phyloP scores from a whole-genome alignment of 192 early-diverging fungal species.

The Paraglomus brasilianum region DNA sequence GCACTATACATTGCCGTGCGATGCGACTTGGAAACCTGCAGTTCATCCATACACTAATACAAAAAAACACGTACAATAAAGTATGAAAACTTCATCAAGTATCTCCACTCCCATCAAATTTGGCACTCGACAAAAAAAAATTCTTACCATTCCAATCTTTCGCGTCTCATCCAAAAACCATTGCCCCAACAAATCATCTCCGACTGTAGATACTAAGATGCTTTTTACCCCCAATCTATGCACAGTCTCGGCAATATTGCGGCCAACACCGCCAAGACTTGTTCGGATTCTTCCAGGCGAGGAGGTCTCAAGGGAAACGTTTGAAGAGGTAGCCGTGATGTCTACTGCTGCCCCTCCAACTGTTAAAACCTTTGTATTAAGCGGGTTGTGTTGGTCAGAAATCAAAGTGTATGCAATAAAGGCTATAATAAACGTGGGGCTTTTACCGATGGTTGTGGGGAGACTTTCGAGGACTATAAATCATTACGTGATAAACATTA shows the following conservation, averaged over 20 bases:
- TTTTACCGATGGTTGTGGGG: no score
- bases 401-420: not conserved
- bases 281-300: constrained; percentile 67
- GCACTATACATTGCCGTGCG: constrained; percentile 83
- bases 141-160: constrained; percentile 57
- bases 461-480: no score
- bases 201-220: constrained; percentile 67
- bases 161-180: constrained; percentile 54
- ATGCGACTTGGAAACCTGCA: constrained; percentile 34
- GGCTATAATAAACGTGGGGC: not conserved
- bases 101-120: not conserved
- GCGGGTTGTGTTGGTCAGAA: not conserved
- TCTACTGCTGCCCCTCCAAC: constrained; percentile 88
- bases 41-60: constrained; percentile 34
- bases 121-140: not conserved
- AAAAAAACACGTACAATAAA: not conserved
- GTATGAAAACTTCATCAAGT: not conserved
- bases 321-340: constrained; percentile 60
- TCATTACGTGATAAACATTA: no score
- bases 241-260: constrained; percentile 88
- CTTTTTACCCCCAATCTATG: constrained; percentile 60
- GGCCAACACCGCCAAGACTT: constrained; percentile 84
- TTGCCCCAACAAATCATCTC: constrained; percentile 66
- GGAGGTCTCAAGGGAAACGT: constrained; percentile 50
- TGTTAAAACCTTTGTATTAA: constrained; percentile 75